Conservation (phyloP, 768 basidiomycete species). For the Cytidiella melzeri region DNA sequence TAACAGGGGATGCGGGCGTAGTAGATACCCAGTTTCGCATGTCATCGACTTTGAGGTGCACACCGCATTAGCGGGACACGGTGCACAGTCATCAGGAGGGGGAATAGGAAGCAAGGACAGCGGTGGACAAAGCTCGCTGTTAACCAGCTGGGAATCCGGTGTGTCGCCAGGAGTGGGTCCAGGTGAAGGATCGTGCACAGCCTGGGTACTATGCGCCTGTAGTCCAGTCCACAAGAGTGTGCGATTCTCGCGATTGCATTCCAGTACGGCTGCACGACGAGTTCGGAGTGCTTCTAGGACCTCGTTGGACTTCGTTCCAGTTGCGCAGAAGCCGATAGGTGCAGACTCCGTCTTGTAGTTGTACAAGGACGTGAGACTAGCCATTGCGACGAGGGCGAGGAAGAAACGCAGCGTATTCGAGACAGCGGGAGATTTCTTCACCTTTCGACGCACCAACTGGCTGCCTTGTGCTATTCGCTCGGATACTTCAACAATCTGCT, state of each 20-base stretch:
- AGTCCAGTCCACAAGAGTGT: slow-evolving; percentile 36
- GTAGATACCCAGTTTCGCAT: slow-evolving; percentile 65
- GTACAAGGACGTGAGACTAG: slow-evolving; percentile 21
- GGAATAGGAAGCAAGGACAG: slow-evolving; percentile 49
- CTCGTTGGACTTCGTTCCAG: slow-evolving; percentile 53
- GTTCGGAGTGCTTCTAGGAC: slow-evolving; percentile 44
- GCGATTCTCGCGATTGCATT: slow-evolving; percentile 52
- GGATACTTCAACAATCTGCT: slow-evolving; percentile 26
- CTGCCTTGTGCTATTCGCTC: slow-evolving; percentile 33
- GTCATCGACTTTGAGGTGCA: slow-evolving; percentile 58
- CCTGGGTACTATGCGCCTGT: slow-evolving; percentile 10
- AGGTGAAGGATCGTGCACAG: slow-evolving; percentile 11
- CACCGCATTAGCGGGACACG: slow-evolving; percentile 47
- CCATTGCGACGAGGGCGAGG: slow-evolving; percentile 27
- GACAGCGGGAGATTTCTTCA: neutral
- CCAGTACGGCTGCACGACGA: slow-evolving; percentile 39
- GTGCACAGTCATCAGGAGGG: slow-evolving; percentile 59
- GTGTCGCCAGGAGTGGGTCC: neutral
- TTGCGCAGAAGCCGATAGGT: slow-evolving; percentile 71
- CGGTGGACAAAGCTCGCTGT: slow-evolving; percentile 40
- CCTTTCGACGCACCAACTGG: slow-evolving; percentile 11
- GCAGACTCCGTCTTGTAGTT: slow-evolving; percentile 65
- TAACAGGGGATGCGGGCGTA: slow-evolving; percentile 45
- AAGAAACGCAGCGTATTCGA: slow-evolving; percentile 24
- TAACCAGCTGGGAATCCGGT: slow-evolving; percentile 22